Base-by-base conservation (phyloP, 1,284 basidiomycete species). In the Pyrrhoderma lamaoense region DNA sequence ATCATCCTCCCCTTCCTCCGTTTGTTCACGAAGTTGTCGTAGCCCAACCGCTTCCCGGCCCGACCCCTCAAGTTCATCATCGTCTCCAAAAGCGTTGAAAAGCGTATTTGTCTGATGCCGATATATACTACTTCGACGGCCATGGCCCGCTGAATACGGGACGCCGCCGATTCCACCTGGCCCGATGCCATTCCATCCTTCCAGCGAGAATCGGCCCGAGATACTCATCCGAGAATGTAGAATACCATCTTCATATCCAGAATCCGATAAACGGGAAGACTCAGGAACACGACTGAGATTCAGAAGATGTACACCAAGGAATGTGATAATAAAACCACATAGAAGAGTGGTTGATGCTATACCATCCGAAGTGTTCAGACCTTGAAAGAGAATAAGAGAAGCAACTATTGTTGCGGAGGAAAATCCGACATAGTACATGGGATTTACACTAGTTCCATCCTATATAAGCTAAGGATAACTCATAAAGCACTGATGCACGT, bases 351-450 rank as follows among this genome's bases (percentile, higher is more conserved):
- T 64, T 27, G 89, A 89, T 67, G 91, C 89, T 35, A 80, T 79
- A 3, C 82, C 83, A 55, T 83, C 84, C 16, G 84, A 80, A 2
- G 93, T 98, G 71, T 97, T 94, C 75, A 99, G 90, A 1, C 95
- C 95, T 72, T 91, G 89, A 77, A 98, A 98, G 56, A 98, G 80
- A 59, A 98, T 93, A 57, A 97, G 81, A 47, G 93, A 97, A 0
- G 95, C 93, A 48, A 95, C 75, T 62, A 97, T 90, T 23, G 95
- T 98, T 9, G 88, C 88, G 1, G 92, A 91, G n/a, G 93, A 94
- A 72, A 99, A 99, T 67, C 91, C 88, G 67, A 98, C 95, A 64
- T 95, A 98, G 72, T 99, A 99, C 75, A 96, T 89, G 0, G 96
- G 95, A 66, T 99, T 99, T 53, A 99, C 94, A 40, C 90, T 92